These are phyloP conservation scores for Neonectria hederae DNA, from an alignment of 2,329 filamentous ascomycete genomes.

Conservation along the genomic window DNA sequence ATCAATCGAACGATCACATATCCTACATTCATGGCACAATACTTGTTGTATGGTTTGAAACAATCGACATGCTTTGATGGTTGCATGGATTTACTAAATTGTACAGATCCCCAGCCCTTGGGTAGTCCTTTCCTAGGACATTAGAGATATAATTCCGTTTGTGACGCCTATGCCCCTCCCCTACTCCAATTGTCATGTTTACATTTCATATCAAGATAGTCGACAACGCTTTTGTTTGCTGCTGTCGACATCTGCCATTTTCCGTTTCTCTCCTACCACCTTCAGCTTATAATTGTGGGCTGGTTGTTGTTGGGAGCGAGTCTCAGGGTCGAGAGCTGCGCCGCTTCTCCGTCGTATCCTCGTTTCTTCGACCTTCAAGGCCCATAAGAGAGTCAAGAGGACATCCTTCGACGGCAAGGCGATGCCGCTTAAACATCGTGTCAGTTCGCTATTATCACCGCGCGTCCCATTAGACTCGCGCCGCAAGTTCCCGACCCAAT, in stretches of 20 bases:
- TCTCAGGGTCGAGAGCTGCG: conserved; percentile 37
- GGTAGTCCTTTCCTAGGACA: conserved; percentile 29
- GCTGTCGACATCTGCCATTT: conserved; percentile 24
- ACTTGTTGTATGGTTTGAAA: not conserved
- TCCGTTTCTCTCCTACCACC: conserved; percentile 35
- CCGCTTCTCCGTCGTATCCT: conserved; percentile 43
- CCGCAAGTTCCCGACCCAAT: conserved; percentile 53
- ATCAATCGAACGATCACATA: not conserved
- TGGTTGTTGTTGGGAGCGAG: conserved; percentile 39
- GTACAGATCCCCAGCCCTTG: conserved; percentile 25
- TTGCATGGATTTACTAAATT: conserved; percentile 37
- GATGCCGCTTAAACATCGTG: conserved; percentile 49
- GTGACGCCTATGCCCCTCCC: conserved; percentile 28
- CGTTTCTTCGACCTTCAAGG: conserved; percentile 54
- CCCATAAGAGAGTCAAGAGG: conserved; percentile 59
- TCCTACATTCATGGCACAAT: not conserved
- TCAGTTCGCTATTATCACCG: conserved; percentile 49
- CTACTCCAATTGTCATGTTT: conserved; percentile 23
- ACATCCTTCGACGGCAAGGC: conserved; percentile 58
- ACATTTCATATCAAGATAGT: conserved; percentile 34
- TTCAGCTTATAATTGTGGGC: conserved; percentile 38
- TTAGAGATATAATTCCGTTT: conserved; percentile 30
- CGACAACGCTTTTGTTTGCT: conserved; percentile 32
- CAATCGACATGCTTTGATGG: conserved; percentile 26
- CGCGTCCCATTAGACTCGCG: conserved; percentile 49